Evolutionary conservation across 305 asterid genomes (phyloP), one percentile per base, ranked within the genome.

Genomic region (Petunia hybrid): DNA sequence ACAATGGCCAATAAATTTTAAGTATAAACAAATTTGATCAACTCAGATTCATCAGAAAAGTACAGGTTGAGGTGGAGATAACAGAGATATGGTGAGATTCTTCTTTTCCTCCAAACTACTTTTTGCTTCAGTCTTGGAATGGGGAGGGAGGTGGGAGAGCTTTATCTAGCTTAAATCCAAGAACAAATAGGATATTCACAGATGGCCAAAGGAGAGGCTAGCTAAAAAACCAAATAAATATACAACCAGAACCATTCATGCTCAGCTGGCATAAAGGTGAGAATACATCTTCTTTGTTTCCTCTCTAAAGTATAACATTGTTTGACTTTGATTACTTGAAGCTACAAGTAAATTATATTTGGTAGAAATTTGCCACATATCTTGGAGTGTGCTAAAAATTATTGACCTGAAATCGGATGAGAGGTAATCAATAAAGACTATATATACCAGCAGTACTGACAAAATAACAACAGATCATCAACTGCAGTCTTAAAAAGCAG

Each of bases 191-290:
- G 8, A 22, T 16, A 45, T 69, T 69, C 76, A 69, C 40, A 16
- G 57, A 43, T 43, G 40, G 31, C 76, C 40, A 69, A 16, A 69
- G 76, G 76, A 69, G 43, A n/a, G n/a, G 40, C 76, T 51, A 46
- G 57, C 57, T 69, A 69, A 69, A 56, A 5, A 65, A 39, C 71
- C 31, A 65, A 65, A 39, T 69, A 43, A 55, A 43, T 69, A 16
- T 8, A 69, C 59, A 69, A 69, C 76, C 46, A 43, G 76, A 16
- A 13, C 57, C 57, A 69, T 43, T 46, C 45, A 69, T 43, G 9
- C 2, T 43, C 57, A 69, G 9, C 57, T 69, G 59, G 8, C 55
- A 43, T 43, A 16, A 69, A 69, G 57, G 76, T 22, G 16, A 69
- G 41, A 43, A 65, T 42, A 7, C 56, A 42, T 16, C 39, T 68